These are phyloP conservation scores for Psilocybe cubensis DNA, from an alignment of 768 basidiomycete genomes.

Conservation along the genomic window DNA sequence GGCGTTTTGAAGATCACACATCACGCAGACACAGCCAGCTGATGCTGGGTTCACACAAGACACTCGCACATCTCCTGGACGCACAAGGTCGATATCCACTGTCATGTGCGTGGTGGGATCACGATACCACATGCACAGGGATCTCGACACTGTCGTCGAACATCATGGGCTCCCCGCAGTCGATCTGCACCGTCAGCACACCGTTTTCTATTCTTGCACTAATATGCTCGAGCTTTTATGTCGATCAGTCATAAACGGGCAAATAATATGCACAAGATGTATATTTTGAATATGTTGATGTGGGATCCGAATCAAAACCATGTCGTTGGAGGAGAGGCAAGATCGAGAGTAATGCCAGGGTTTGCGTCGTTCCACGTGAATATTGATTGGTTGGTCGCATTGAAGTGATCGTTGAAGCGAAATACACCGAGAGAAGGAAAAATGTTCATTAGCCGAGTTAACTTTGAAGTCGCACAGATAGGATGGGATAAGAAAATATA, in stretches of 20 bases:
- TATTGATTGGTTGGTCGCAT: background rate
- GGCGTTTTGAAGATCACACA: background rate
- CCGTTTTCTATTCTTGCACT: constrained; percentile 62
- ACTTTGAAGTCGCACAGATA: constrained; percentile 19
- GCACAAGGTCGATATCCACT: background rate
- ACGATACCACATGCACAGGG: too few relatives aligned
- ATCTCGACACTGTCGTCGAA: constrained; percentile 54
- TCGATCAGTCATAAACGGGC: background rate
- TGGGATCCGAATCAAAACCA: too few relatives aligned
- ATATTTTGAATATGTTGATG: too few relatives aligned
- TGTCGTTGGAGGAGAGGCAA: too few relatives aligned
- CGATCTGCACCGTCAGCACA: constrained; percentile 58
- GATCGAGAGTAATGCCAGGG: too few relatives aligned
- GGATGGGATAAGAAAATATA: background rate
- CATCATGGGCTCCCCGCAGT: constrained; percentile 49
- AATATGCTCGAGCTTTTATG: constrained; percentile 39
- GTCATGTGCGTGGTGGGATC: too few relatives aligned
- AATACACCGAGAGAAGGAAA: constrained; percentile 14
- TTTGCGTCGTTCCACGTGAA: too few relatives aligned
- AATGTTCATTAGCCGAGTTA: constrained; percentile 14
- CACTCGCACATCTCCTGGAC: background rate
- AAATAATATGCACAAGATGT: background rate
- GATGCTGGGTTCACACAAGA: too few relatives aligned
- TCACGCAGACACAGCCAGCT: background rate
- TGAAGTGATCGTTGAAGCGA: background rate